Percentiles rank a stretch among this genome's conserved stretches.
These are phyloP conservation scores for Ehretia macrophylla DNA, from an alignment of 257 asterid genomes.

Conservation along the genomic window DNA sequence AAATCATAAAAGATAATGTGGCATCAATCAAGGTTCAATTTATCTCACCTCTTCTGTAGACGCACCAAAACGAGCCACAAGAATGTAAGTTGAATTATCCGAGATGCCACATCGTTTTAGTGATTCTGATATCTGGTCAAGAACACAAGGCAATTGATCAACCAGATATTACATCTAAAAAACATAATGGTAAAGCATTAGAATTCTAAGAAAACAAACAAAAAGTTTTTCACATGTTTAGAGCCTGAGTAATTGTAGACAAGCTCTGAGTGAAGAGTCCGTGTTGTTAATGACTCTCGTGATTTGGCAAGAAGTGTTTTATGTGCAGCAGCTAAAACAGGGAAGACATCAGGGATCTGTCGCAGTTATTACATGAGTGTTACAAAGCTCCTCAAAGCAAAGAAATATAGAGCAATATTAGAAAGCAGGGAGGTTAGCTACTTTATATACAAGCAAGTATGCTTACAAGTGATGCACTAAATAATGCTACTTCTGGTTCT, in stretches of 20 bases:
- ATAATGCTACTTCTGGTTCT: conserved; percentile 82
- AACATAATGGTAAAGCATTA: conserved; percentile 1
- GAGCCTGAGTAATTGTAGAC: conserved; percentile 92
- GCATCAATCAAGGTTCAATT: not conserved
- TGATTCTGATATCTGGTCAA: conserved; percentile 75
- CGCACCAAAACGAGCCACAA: conserved; percentile 82
- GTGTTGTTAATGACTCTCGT: conserved; percentile 66
- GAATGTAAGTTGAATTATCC: conserved; percentile 67
- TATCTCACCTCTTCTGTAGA: conserved; percentile 64
- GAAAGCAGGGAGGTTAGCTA: not conserved
- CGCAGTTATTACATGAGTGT: conserved; percentile 7
- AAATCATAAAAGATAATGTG: not conserved
- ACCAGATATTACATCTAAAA: not conserved
- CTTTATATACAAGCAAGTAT: conserved; percentile 3
- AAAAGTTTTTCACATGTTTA: conserved; percentile 58
- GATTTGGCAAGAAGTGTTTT: conserved; percentile 73
- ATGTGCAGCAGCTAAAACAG: conserved; percentile 83
- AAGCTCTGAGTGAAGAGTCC: conserved; percentile 88
- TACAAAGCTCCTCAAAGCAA: not conserved
- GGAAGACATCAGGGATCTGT: conserved; percentile 86
- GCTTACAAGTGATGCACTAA: conserved; percentile 87
- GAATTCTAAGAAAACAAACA: not conserved
- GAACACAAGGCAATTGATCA: not conserved
- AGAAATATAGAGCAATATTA: not conserved
- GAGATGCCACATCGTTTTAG: conserved; percentile 86